Evolutionary conservation across 179 eudicot species (phyloP).

Genomic region (Sideroxylon spinosum): DNA sequence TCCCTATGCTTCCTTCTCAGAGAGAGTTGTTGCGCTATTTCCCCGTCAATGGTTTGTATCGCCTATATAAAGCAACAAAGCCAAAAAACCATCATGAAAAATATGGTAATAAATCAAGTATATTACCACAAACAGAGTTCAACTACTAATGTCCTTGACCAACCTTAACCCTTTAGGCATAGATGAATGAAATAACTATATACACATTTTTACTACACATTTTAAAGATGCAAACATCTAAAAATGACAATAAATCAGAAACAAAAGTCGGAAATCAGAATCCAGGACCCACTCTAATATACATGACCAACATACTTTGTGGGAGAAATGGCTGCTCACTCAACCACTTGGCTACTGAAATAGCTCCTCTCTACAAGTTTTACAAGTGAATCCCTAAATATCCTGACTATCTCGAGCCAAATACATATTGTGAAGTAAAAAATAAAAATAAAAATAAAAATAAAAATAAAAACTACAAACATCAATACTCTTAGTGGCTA

Average conservation of each 20-base stretch:
- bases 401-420: neutral
- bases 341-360: too few species aligned
- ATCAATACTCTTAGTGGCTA: neutral
- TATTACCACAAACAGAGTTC: neutral
- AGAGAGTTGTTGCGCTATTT: constrained; percentile 72
- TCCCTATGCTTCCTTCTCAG: constrained; percentile 83
- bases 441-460: too few species aligned
- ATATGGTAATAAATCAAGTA: neutral
- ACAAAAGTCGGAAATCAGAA: neutral
- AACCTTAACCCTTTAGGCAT: neutral
- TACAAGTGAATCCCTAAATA: neutral
- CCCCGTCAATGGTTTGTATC: constrained; percentile 76
- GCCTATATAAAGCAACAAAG: constrained; percentile 47
- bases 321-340: too few species aligned
- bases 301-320: too few species aligned
- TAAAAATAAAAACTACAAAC: neutral
- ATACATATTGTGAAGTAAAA: neutral
- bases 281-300: neutral
- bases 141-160: neutral
- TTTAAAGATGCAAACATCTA: neutral
- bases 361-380: neutral
- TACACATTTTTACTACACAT: too few species aligned
- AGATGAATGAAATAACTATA: neutral
- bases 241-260: neutral
- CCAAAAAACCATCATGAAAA: neutral